Base-by-base conservation (phyloP, 768 basidiomycete species). In the Hypholoma sublateritium region DNA sequence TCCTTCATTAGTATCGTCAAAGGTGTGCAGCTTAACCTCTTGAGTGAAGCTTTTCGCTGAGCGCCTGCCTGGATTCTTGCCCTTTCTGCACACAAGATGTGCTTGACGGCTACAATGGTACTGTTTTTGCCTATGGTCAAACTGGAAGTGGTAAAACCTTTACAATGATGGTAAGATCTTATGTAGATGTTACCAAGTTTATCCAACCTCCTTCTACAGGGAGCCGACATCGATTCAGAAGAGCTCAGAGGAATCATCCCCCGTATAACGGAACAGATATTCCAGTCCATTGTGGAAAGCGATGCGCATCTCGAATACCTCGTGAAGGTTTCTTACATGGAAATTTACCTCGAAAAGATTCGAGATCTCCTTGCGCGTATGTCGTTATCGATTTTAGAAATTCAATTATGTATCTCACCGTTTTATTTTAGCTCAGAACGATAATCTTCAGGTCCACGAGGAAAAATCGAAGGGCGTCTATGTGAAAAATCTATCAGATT, bases 251-350 rank as follows among this genome's bases (percentile, higher is more conserved):
- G 97, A 65, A 91, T 99, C 55, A 98, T 97, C 61, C 97, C 97
- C 51, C 89, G 97, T 53, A 98, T 99, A 61, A 96, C 96, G 4
- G 95, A 99, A 71, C 97, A 99, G 72, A 97, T 99, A 69, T 99
- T 99, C 73, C 91, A 95, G 61, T 94, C 94, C 49, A 99, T 99
- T 69, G 88, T 97, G 56, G 88, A 94, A 67, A 96, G 95, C 54
- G 96, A 98, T 63, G 83, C 91, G 35, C 93, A 93, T 71, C 77
- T 99, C 56, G 97, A 99, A 73, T 99, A 99, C 72, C 86, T 98
- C 62, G 97, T 99, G 71, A 99, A 99, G 76, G 97, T 98, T 50
- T 97, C 94, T 35, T 99, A 98, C 73, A 98, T 99, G 96, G 97
- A 99, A 77, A 98, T 99, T 58, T 99, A 99, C 73, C 81, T 98